Conservation (phyloP, 257 asterid species). For the Schizonepeta tenuifolia region DNA sequence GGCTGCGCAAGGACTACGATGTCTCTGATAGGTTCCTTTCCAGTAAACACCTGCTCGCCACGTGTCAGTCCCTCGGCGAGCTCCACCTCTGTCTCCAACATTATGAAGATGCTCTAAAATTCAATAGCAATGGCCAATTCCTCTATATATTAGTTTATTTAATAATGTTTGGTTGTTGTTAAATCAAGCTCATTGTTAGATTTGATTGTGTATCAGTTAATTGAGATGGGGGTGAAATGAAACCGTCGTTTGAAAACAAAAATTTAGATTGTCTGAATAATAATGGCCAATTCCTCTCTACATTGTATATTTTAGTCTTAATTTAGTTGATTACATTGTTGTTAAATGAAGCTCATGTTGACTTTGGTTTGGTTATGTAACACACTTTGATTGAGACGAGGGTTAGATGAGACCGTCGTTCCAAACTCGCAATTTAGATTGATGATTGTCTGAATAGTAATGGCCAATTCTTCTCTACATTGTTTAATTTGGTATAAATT, state of each 20-base stretch:
- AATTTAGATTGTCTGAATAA: slow-evolving; percentile 53
- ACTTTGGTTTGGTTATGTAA: background rate
- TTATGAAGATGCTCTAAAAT: slow-evolving; percentile 61
- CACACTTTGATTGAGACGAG: background rate
- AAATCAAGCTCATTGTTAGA: too few species aligned
- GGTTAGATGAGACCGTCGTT: background rate
- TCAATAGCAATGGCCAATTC: slow-evolving; percentile 19
- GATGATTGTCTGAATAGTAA: too few species aligned
- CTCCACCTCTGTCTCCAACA: slow-evolving; percentile 69
- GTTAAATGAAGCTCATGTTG: background rate
- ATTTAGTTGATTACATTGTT: background rate
- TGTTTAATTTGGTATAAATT: too few species aligned
- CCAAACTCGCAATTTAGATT: background rate
- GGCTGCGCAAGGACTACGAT: slow-evolving; percentile 89
- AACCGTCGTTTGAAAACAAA: too few species aligned
- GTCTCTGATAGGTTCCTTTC: slow-evolving; percentile 61
- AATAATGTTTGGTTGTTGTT: too few species aligned
- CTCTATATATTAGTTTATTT: background rate
- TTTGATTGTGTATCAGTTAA: too few species aligned
- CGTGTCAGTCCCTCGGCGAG: slow-evolving; percentile 97
- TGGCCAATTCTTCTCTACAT: too few species aligned
- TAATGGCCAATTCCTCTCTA: slow-evolving; percentile 6
- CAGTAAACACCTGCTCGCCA: slow-evolving; percentile 73
- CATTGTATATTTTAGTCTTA: background rate
- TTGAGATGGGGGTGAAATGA: too few species aligned